Evolutionary conservation across 2,329 filamentous ascomycete genomes (phyloP).

Genomic region (Penicillium sclerotigenum): DNA sequence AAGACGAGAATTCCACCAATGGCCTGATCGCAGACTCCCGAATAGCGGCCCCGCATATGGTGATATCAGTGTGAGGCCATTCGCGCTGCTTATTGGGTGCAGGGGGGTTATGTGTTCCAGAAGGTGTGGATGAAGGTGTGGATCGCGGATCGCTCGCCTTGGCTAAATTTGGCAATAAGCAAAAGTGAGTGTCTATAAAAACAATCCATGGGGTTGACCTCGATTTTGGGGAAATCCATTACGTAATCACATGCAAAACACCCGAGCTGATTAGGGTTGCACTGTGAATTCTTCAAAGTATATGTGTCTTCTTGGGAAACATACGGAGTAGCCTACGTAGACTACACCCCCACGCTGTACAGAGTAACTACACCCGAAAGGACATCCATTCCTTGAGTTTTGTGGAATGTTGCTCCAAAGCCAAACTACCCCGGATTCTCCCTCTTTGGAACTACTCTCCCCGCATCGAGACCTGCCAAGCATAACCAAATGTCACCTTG

Average conservation of each 20-base stretch:
- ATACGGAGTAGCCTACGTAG: not conserved
- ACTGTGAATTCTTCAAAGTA: not conserved
- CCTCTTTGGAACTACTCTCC: not conserved
- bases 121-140: conserved; percentile 31
- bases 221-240: not conserved
- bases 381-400: not conserved
- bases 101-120: conserved; percentile 18
- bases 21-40: conserved; percentile 4
- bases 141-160: conserved; percentile 26
- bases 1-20: conserved; percentile 4
- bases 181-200: not conserved
- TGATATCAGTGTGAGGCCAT: conserved; percentile 23
- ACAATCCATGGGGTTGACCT: not conserved
- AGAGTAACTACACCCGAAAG: not conserved
- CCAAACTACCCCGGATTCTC: conserved; percentile 9
- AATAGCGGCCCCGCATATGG: conserved; percentile 20
- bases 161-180: conserved; percentile 4
- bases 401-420: conserved; percentile 5
- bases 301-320: not conserved
- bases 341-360: not conserved
- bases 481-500: conserved; percentile 2
- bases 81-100: conserved; percentile 13
- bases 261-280: conserved; percentile 1
- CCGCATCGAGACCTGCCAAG: conserved; percentile 10
- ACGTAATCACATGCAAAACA: conserved; percentile 5